Evolutionary conservation across 1,284 basidiomycete species (phyloP).

Genomic region (Ceratobasidium sp.): DNA sequence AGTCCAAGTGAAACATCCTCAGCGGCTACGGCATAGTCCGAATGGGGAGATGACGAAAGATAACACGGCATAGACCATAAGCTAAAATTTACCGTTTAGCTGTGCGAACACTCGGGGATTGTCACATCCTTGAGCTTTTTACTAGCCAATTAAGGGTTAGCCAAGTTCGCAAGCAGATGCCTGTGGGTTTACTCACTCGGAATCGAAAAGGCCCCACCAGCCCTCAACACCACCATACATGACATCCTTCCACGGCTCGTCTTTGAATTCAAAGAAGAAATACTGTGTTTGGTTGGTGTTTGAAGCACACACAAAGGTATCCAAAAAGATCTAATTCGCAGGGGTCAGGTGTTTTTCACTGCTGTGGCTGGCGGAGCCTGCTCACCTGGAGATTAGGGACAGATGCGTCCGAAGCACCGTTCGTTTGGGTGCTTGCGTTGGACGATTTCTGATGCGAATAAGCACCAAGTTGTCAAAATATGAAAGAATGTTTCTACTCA

Average conservation of each 20-base stretch:
- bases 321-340: slow-evolving; percentile 67
- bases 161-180: not conserved
- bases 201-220: slow-evolving; percentile 70
- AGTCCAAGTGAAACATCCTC: slow-evolving; percentile 1
- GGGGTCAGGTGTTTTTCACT: not conserved
- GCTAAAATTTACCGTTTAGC: slow-evolving; percentile 8
- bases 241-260: slow-evolving; percentile 83
- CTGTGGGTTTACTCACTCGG: slow-evolving; percentile 48
- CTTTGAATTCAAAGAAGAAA: slow-evolving; percentile 86
- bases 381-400: slow-evolving; percentile 70
- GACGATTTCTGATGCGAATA: slow-evolving; percentile 59
- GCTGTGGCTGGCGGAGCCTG: not conserved
- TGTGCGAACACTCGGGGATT: slow-evolving; percentile 54
- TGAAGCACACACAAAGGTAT: slow-evolving; percentile 87
- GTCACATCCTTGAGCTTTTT: slow-evolving; percentile 54
- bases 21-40: not conserved
- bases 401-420: slow-evolving; percentile 73
- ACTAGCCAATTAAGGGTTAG: slow-evolving; percentile 17
- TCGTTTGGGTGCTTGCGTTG: slow-evolving; percentile 57
- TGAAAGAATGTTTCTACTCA: slow-evolving; percentile 48
- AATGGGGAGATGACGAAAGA: not conserved
- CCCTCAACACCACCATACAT: slow-evolving; percentile 88
- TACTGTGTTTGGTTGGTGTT: slow-evolving; percentile 83
- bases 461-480: slow-evolving; percentile 1
- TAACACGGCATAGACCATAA: slow-evolving; percentile 18